phyloP scores from a whole-genome alignment of 306 rosid genomes.

The Rubus parviflorus region DNA sequence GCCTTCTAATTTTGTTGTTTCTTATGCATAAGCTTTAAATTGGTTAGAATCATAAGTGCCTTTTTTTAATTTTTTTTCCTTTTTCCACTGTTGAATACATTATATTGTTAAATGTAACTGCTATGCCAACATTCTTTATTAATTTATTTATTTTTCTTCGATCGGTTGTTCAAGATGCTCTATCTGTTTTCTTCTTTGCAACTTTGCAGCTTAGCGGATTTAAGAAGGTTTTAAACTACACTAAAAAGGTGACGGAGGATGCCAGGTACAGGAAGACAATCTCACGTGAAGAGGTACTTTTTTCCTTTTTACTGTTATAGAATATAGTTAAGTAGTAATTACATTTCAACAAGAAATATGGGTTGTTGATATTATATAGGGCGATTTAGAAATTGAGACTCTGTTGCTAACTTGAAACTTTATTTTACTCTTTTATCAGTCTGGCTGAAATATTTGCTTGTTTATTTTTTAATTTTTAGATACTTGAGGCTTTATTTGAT shows the following conservation, averaged over 20 bases:
- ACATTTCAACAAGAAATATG: too few relatives aligned
- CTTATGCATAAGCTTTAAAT: slow-evolving; percentile 17
- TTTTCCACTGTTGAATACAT: neutral
- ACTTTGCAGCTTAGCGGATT: slow-evolving; percentile 99
- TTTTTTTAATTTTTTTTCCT: neutral
- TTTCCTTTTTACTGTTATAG: slow-evolving; percentile 4
- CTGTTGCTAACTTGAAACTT: too few relatives aligned
- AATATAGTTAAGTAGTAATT: neutral
- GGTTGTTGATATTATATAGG: too few relatives aligned
- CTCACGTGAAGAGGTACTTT: slow-evolving; percentile 92
- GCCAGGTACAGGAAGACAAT: slow-evolving; percentile 69
- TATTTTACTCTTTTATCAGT: too few relatives aligned
- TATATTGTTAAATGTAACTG: slow-evolving; percentile 7
- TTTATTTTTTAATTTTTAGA: too few relatives aligned
- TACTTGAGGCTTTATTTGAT: too few relatives aligned
- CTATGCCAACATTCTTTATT: slow-evolving; percentile 15
- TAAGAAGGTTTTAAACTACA: slow-evolving; percentile 92
- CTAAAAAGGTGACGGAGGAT: slow-evolving; percentile 85
- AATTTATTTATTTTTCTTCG: slow-evolving; percentile 16
- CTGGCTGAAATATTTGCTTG: too few relatives aligned
- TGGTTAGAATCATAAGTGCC: neutral
- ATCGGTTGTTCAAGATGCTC: slow-evolving; percentile 26
- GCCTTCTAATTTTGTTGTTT: slow-evolving; percentile 30
- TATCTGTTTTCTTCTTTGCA: slow-evolving; percentile 49
- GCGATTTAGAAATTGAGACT: too few relatives aligned